Evolutionary conservation across 2,329 filamentous ascomycete species (phyloP).

Genomic region (Xylariaceae sp.): DNA sequence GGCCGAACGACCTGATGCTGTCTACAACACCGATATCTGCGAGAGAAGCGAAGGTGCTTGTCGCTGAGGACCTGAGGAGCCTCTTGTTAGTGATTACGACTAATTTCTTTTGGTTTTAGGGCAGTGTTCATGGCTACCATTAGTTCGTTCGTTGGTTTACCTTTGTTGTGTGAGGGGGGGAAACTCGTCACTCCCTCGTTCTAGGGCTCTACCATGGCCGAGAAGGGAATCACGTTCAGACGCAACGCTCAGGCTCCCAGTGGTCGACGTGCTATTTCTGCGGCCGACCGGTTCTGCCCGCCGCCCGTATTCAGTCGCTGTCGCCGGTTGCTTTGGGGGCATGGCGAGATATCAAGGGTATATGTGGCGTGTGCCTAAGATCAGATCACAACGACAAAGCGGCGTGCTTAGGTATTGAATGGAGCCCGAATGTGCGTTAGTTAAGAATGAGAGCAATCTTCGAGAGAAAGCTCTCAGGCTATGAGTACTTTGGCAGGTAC

Average conservation of each 20-base stretch:
- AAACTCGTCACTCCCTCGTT: constrained; percentile 34
- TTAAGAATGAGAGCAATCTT: not conserved
- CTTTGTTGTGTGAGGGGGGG: constrained; percentile 35
- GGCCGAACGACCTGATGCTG: constrained; percentile 88
- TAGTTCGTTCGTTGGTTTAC: constrained; percentile 24
- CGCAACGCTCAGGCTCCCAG: constrained; percentile 39
- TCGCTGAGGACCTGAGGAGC: constrained; percentile 54
- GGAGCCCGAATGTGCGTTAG: not conserved
- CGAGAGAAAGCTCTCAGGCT: not conserved
- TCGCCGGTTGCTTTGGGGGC: constrained; percentile 29
- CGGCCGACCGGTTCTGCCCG: constrained; percentile 36
- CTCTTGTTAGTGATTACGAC: constrained; percentile 4
- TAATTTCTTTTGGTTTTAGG: not conserved
- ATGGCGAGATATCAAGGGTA: constrained; percentile 20
- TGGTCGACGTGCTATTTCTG: constrained; percentile 39
- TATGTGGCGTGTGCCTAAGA: not conserved
- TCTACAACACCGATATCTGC: constrained; percentile 83
- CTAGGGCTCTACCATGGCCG: constrained; percentile 37
- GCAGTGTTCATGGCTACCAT: constrained; percentile 18
- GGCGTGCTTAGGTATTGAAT: not conserved
- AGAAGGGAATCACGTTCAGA: constrained; percentile 46
- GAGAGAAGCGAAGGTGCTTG: constrained; percentile 52
- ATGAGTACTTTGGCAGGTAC: not conserved
- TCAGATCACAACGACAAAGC: not conserved
- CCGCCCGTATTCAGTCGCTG: constrained; percentile 46